A percentile compares a stretch with the other conserved stretches of the same genome.
phyloP scores from a whole-genome alignment of 2,329 filamentous ascomycete genomes.

The Trichoderma oligosporum region DNA sequence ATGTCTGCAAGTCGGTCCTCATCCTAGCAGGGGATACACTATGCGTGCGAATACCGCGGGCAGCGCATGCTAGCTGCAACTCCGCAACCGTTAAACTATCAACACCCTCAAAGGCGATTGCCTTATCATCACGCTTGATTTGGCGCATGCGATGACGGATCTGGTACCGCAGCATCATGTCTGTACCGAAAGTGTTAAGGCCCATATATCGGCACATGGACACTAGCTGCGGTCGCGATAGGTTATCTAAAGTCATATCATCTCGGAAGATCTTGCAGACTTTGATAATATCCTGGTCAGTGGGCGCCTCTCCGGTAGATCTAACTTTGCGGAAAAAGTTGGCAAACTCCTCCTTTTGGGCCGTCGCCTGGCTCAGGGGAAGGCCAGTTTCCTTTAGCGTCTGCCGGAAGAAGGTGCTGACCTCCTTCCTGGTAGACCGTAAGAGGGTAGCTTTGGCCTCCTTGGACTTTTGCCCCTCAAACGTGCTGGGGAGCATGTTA shows the following conservation, averaged over 20 bases:
- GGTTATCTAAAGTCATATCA: constrained; percentile 92
- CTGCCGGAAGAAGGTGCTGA: constrained; percentile 82
- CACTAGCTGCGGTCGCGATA: constrained; percentile 90
- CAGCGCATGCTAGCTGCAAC: constrained; percentile 86
- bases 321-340: constrained; percentile 97
- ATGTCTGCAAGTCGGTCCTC: constrained; percentile 84
- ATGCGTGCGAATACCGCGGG: constrained; percentile 87
- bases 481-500: constrained; percentile 95
- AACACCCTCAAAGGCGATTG: constrained; percentile 90
- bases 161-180: constrained; percentile 96
- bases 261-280: constrained; percentile 99
- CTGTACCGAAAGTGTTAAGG: constrained; percentile 92
- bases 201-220: constrained; percentile 99
- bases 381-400: constrained; percentile 92
- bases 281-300: constrained; percentile 88
- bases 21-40: constrained; percentile 85
- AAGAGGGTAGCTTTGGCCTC: constrained; percentile 81
- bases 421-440: constrained; percentile 84
- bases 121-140: constrained; percentile 96
- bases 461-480: constrained; percentile 85
- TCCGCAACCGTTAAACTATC: constrained; percentile 90
- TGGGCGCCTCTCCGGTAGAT: constrained; percentile 85
- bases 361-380: constrained; percentile 76
- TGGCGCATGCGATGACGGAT: constrained; percentile 97
- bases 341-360: constrained; percentile 88